Evolutionary conservation across 2,329 filamentous ascomycete genomes (phyloP).

Genomic region (Colletotrichum sp.): DNA sequence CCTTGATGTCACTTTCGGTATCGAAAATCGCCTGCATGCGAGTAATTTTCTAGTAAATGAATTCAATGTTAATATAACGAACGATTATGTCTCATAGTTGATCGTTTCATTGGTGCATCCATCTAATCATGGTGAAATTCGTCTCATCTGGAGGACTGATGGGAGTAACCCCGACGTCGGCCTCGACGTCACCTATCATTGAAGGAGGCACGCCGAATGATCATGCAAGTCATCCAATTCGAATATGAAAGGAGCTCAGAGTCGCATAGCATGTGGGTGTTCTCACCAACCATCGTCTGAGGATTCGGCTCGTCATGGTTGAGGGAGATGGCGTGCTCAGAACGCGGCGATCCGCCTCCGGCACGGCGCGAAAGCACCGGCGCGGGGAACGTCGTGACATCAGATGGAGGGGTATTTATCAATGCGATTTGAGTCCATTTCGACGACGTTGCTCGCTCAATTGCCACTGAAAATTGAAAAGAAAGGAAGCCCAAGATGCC

Average conservation of each 20-base stretch:
- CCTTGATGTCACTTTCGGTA: background rate
- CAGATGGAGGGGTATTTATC: constrained; percentile 12
- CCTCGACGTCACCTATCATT: accelerated
- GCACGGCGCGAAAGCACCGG: background rate
- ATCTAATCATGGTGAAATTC: background rate
- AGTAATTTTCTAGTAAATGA: accelerated
- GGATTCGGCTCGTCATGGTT: constrained; percentile 1
- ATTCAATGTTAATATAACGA: accelerated
- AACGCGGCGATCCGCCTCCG: background rate
- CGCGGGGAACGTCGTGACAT: constrained; percentile 3
- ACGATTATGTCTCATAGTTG: too few species aligned
- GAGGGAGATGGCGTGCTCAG: constrained; percentile 20
- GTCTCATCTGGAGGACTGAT: background rate
- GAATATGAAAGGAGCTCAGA: accelerated
- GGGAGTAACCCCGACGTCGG: background rate
- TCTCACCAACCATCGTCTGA: background rate
- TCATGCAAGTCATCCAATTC: background rate
- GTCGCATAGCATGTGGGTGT: background rate
- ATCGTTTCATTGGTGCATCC: background rate
- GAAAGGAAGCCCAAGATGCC: constrained; percentile 1
- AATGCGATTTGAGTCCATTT: background rate
- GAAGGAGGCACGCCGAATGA: accelerated
- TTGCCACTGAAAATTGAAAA: background rate
- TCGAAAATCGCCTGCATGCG: background rate
- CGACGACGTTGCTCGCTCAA: background rate